Evolutionary conservation across 2,329 filamentous ascomycete species (phyloP).

Genomic region (Aspergillus brunneoviolaceus): DNA sequence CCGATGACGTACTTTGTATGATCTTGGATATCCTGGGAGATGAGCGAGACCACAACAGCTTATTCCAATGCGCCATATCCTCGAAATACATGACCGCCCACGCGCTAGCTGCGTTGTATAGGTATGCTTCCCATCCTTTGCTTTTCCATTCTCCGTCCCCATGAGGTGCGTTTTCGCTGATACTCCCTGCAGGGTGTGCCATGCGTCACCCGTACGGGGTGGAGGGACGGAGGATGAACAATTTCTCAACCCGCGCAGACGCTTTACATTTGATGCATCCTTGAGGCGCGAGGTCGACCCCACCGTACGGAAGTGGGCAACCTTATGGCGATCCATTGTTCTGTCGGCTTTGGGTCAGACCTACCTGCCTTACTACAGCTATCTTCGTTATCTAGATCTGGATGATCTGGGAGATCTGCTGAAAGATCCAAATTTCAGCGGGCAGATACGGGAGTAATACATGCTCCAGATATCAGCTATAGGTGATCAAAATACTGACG

Average conservation of each 20-base stretch:
- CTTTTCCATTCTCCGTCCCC: neutral
- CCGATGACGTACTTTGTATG: constrained; percentile 28
- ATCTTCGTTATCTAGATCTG: constrained; percentile 64
- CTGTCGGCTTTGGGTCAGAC: constrained; percentile 63
- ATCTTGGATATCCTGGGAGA: constrained; percentile 27
- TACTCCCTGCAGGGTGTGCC: constrained; percentile 44
- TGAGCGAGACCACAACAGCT: constrained; percentile 26
- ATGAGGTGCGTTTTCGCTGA: neutral
- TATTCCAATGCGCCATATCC: constrained; percentile 30
- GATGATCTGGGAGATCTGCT: constrained; percentile 61
- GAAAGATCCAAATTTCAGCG: constrained; percentile 58
- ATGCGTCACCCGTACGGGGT: constrained; percentile 46
- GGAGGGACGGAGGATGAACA: constrained; percentile 47
- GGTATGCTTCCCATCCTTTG: constrained; percentile 13
- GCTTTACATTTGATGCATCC: constrained; percentile 17
- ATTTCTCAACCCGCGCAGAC: constrained; percentile 34
- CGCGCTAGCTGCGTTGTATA: constrained; percentile 26
- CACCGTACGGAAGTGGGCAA: constrained; percentile 58
- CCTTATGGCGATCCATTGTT: constrained; percentile 68
- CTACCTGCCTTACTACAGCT: constrained; percentile 67
- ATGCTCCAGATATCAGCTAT: neutral
- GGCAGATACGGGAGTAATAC: constrained; percentile 56
- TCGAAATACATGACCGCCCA: constrained; percentile 24
- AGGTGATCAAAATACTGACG: neutral
- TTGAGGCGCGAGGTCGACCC: constrained; percentile 46